These are phyloP conservation scores for Myotisia sp. DNA, from an alignment of 2,329 filamentous ascomycete genomes.

Conservation along the genomic window DNA sequence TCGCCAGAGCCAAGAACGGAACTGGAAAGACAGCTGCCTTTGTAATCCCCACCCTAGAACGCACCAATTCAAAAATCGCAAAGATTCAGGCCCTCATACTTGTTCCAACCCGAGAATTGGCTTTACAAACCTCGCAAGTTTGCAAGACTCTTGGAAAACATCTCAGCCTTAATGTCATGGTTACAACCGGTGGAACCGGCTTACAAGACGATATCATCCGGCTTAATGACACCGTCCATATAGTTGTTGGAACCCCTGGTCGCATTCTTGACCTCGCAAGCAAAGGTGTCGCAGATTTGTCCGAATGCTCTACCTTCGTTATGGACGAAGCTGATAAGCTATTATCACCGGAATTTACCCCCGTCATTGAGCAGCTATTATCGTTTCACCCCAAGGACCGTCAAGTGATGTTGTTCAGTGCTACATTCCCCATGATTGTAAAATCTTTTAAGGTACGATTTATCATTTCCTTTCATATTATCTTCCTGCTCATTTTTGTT, in stretches of 20 bases:
- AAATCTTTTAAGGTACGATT: slow-evolving; percentile 65
- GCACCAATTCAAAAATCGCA: slow-evolving; percentile 88
- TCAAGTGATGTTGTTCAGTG: slow-evolving; percentile 98
- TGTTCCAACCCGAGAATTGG: slow-evolving; percentile 90
- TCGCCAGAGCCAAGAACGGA: slow-evolving; percentile 94
- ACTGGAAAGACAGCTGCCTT: slow-evolving; percentile 98
- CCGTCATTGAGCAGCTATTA: slow-evolving; percentile 89
- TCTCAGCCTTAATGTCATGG: slow-evolving; percentile 96
- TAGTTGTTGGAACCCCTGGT: slow-evolving; percentile 92
- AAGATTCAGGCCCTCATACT: slow-evolving; percentile 96
- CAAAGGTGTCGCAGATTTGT: slow-evolving; percentile 91
- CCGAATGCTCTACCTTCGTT: slow-evolving; percentile 92
- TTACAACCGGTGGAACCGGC: slow-evolving; percentile 90
- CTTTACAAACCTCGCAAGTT: slow-evolving; percentile 95
- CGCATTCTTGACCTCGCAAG: slow-evolving; percentile 91
- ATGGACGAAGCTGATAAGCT: slow-evolving; percentile 99
- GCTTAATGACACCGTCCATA: slow-evolving; percentile 84
- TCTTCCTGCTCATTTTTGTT: neutral
- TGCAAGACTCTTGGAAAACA: slow-evolving; percentile 98
- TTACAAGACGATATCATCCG: slow-evolving; percentile 94
- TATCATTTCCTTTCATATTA: neutral
- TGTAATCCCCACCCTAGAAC: slow-evolving; percentile 86
- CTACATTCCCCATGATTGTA: slow-evolving; percentile 91
- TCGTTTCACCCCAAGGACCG: slow-evolving; percentile 93
- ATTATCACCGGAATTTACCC: slow-evolving; percentile 89